Base-by-base conservation (phyloP, 805 yeast species). In the Wickerhamiella slavikovae region DNA sequence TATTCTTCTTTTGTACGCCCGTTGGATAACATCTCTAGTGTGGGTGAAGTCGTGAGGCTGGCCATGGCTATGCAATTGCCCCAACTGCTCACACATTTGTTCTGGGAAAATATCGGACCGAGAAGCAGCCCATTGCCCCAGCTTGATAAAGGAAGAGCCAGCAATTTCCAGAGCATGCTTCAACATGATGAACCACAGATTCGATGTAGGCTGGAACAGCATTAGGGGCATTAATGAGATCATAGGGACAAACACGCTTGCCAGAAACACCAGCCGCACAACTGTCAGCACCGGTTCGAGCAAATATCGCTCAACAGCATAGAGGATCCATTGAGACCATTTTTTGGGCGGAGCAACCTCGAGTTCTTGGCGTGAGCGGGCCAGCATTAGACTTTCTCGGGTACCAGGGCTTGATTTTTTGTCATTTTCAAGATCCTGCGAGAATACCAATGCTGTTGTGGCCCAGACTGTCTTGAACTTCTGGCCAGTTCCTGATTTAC, bases 71-170 rank as follows among this genome's bases (percentile, higher is more conserved):
- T 89, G 99, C 32, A 89, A 54, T 15, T 64, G 54, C 7, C 78
- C 66, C 40, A 89, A 54, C 44, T 77, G 82, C 15, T 66, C 65
- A 48, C 96, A 85, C 50, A 85, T 53, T 24, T 65, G 77, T 27
- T 54, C 57, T 3, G 93, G 74, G 53, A 89, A 85, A 20, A 89
- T 74, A 52, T 89, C 99, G 0, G 92, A 78, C 50, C 99, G 66
- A 8, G 93, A 76, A 2, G 95, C 95, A 0, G 98, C 98, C 99
- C 99, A 89, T 55, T 89, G 99, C 3, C 96, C 98, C 33, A 89
- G 62, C 50, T 58, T 57, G 33, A 58, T 55, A 38, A 58, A 89
- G 3, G 93, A 74, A 3, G 96, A 93, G 1, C 98, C 98, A 0
- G 93, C 94, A 12, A 57, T 37, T 49, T 85, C 93, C 34, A 89